These are phyloP conservation scores for Fragilariopsis cylindrus DNA, from an alignment of 108 stramenopile genomes.

Conservation along the genomic window DNA sequence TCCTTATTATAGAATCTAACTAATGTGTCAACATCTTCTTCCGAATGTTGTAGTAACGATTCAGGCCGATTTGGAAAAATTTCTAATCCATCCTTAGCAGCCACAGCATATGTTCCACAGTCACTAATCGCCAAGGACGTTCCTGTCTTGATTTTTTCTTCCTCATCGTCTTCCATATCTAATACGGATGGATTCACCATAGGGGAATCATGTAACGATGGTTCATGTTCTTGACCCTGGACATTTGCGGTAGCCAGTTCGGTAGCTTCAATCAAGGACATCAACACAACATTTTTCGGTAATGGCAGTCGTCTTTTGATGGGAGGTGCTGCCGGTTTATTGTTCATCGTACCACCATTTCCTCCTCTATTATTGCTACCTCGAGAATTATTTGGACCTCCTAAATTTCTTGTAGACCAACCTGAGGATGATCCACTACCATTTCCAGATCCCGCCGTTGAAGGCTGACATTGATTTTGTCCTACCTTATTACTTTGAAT, in stretches of 20 bases:
- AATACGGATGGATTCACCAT: slow-evolving; percentile 17
- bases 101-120: slow-evolving; percentile 66
- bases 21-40: slow-evolving; percentile 51
- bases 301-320: slow-evolving; percentile 65
- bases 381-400: slow-evolving; percentile 11
- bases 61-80: slow-evolving; percentile 41
- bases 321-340: slow-evolving; percentile 30
- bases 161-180: slow-evolving; percentile 43
- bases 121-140: slow-evolving; percentile 43
- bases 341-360: slow-evolving; percentile 19
- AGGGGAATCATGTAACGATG: slow-evolving; percentile 27
- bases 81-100: slow-evolving; percentile 47
- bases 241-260: slow-evolving; percentile 37
- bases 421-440: not conserved
- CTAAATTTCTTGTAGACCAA: slow-evolving; percentile 6
- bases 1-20: slow-evolving; percentile 39
- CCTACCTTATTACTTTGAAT: not conserved
- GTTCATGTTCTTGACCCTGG: slow-evolving; percentile 24
- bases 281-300: slow-evolving; percentile 80
- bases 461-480: slow-evolving; percentile 15
- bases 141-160: slow-evolving; percentile 43
- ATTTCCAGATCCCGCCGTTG: not conserved
- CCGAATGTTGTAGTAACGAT: slow-evolving; percentile 18
- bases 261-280: slow-evolving; percentile 68
- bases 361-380: slow-evolving; percentile 1